These are phyloP conservation scores for Clarireedia homoeocarpa DNA, from an alignment of 2,329 filamentous ascomycete genomes.

Conservation along the genomic window DNA sequence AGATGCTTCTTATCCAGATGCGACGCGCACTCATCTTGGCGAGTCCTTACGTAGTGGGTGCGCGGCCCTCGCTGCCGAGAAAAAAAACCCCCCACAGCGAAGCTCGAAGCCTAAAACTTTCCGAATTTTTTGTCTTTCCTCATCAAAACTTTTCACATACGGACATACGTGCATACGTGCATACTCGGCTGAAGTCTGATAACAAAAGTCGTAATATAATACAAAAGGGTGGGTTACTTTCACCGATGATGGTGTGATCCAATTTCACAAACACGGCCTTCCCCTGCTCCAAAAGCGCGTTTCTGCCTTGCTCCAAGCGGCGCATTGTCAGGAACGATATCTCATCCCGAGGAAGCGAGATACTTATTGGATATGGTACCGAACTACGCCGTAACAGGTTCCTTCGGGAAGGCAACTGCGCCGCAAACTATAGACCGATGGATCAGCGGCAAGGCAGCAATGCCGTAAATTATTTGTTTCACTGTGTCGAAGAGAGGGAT, in stretches of 20 bases:
- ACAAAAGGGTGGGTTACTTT: neutral
- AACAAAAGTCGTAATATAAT: too few species aligned
- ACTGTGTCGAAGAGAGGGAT: neutral
- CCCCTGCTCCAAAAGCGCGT: neutral
- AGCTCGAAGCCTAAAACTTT: too few species aligned
- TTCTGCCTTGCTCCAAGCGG: neutral
- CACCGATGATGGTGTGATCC: too few species aligned
- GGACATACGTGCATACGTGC: too few species aligned
- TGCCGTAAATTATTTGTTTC: neutral
- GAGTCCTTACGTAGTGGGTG: too few species aligned
- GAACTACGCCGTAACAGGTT: neutral
- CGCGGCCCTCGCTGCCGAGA: too few species aligned
- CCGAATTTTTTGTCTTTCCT: too few species aligned
- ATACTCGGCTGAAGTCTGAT: too few species aligned
- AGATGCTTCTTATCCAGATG: too few species aligned
- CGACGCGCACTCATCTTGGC: too few species aligned
- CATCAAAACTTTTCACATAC: too few species aligned
- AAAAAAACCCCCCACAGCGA: too few species aligned
- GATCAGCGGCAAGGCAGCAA: neutral
- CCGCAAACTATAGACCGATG: neutral
- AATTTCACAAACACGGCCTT: neutral
- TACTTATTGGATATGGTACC: neutral
- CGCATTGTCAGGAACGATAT: neutral
- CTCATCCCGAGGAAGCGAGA: neutral
- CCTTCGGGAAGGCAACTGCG: neutral